A percentile compares a stretch with the other conserved stretches of the same genome.
Conservation (phyloP, 305 asterid species). For the Fraxinus angustifolia region DNA sequence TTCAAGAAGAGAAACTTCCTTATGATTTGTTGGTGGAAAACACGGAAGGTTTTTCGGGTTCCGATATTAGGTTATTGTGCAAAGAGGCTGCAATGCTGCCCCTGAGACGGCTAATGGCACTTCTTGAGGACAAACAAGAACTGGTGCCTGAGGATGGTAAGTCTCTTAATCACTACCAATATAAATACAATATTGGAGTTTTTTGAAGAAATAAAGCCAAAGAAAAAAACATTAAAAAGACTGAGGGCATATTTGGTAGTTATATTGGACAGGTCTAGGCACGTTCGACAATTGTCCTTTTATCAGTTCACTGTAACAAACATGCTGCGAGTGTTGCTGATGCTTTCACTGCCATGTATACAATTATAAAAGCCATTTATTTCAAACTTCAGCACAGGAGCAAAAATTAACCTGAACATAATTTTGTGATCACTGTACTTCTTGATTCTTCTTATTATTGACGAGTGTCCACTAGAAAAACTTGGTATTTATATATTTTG, state of each 20-base stretch:
- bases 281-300: background rate
- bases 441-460: background rate
- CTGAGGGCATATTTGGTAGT: background rate
- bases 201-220: background rate
- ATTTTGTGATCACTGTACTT: background rate
- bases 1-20: conserved; percentile 54
- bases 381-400: background rate
- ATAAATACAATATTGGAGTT: background rate
- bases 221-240: background rate
- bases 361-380: background rate
- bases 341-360: background rate
- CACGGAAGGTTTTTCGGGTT: conserved; percentile 82
- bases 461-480: background rate
- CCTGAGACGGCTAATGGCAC: conserved; percentile 64
- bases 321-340: background rate
- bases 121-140: conserved; percentile 63
- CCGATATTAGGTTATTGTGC: conserved; percentile 85
- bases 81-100: conserved; percentile 99
- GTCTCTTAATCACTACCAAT: conserved; percentile 17
- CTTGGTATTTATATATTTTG: background rate
- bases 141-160: conserved; percentile 76
- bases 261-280: background rate
- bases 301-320: background rate
- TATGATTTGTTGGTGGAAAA: conserved; percentile 67
- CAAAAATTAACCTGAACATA: background rate